phyloP scores from a whole-genome alignment of 1,284 basidiomycete genomes.

The Sanghuangporus sanghuang region DNA sequence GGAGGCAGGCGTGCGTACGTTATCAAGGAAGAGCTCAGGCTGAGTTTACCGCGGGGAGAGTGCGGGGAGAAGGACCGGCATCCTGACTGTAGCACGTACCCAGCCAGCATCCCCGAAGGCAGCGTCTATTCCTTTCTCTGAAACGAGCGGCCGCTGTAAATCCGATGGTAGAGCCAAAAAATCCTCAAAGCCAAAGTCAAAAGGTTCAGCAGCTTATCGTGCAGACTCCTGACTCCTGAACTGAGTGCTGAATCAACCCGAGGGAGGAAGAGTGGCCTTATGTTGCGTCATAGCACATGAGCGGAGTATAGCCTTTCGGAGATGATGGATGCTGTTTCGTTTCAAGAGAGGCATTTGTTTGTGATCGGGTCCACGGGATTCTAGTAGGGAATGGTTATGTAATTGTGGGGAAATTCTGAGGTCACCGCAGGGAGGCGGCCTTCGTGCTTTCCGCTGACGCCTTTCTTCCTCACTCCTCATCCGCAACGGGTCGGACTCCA shows the following conservation, averaged over 20 bases:
- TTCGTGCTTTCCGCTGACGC: too few relatives aligned
- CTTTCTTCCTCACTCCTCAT: too few relatives aligned
- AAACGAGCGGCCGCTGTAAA: neutral
- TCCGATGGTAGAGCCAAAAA: neutral
- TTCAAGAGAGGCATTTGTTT: too few relatives aligned
- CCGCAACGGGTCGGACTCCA: too few relatives aligned
- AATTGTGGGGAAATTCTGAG: too few relatives aligned
- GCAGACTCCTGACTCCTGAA: neutral
- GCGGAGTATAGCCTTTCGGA: too few relatives aligned
- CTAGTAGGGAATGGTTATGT: too few relatives aligned
- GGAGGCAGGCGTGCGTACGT: neutral
- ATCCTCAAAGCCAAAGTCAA: neutral
- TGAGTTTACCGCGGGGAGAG: neutral
- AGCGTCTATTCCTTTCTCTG: neutral
- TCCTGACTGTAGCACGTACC: neutral
- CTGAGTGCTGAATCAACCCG: neutral
- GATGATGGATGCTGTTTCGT: too few relatives aligned
- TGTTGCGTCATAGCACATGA: neutral
- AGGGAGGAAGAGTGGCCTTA: neutral
- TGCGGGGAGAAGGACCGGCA: neutral
- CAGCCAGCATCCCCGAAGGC: too few relatives aligned
- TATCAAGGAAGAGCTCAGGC: neutral
- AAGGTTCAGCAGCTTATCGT: neutral
- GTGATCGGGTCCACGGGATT: too few relatives aligned
- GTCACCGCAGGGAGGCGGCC: too few relatives aligned